phyloP scores from a whole-genome alignment of 164 flowering plant genomes.

The Umbilicus rupestris region DNA sequence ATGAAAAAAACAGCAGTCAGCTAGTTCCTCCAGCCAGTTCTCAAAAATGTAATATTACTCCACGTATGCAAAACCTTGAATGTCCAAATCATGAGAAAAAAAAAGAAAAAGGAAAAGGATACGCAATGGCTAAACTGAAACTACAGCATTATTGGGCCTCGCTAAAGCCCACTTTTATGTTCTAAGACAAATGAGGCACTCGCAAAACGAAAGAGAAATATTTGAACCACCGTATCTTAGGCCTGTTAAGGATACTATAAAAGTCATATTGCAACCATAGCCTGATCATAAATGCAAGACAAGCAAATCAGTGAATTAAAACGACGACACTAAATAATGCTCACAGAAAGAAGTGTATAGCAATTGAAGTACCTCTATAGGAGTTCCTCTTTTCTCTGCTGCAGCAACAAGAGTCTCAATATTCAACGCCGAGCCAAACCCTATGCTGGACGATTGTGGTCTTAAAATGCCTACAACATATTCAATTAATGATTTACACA shows the following conservation, averaged over 20 bases:
- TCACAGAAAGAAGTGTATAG: not conserved
- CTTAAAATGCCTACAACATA: conserved; percentile 23
- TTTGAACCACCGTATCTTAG: not conserved
- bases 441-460: conserved; percentile 31
- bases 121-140: not conserved
- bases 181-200: not conserved
- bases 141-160: not conserved
- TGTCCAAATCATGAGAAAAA: not conserved
- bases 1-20: not conserved
- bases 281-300: not conserved
- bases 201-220: not conserved
- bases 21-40: not conserved
- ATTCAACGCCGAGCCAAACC: conserved; percentile 95
- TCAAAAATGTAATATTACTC: not conserved
- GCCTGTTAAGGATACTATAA: not conserved
- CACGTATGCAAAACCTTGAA: not conserved
- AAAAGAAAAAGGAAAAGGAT: not conserved
- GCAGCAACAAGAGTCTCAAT: conserved; percentile 95
- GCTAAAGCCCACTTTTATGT: not conserved
- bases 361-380: conserved; percentile 59
- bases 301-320: not conserved
- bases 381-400: conserved; percentile 84
- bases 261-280: too few species aligned
- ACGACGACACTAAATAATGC: too few species aligned
- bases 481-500: not conserved